These are phyloP conservation scores for Ceratocystiopsis minuta DNA, from an alignment of 2,329 filamentous ascomycete species.

Conservation along the genomic window DNA sequence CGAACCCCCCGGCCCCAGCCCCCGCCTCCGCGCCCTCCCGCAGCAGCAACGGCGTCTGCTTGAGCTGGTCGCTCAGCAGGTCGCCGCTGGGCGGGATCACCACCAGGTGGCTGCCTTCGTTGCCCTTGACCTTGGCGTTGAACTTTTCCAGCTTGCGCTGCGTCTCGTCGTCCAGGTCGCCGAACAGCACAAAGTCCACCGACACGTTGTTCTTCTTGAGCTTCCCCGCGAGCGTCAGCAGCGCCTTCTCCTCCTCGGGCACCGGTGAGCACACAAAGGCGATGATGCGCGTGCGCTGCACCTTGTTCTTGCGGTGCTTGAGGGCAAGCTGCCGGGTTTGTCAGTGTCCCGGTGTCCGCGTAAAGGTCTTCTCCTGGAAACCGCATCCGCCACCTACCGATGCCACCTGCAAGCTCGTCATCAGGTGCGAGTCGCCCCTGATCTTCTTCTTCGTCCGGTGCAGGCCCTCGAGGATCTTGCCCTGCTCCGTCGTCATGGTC, in stretches of 20 bases:
- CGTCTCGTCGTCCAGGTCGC: conserved; percentile 75
- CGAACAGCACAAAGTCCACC: conserved; percentile 89
- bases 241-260: conserved; percentile 71
- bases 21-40: conserved; percentile 40
- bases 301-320: conserved; percentile 96
- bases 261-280: conserved; percentile 92
- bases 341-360: not conserved
- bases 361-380: not conserved
- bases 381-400: conserved; percentile 43
- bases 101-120: conserved; percentile 79
- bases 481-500: conserved; percentile 88
- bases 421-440: conserved; percentile 69
- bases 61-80: conserved; percentile 79
- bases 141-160: conserved; percentile 88
- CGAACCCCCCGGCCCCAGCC: conserved; percentile 22
- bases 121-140: conserved; percentile 80
- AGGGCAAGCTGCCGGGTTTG: conserved; percentile 57
- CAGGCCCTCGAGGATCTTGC: conserved; percentile 82
- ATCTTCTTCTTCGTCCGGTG: conserved; percentile 85
- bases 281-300: conserved; percentile 89
- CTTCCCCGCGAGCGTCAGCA: conserved; percentile 82
- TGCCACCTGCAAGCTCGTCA: conserved; percentile 88
- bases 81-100: conserved; percentile 82
- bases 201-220: conserved; percentile 97
- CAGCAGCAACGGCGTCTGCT: conserved; percentile 75